A percentile compares a stretch with the other conserved stretches of the same genome.
These are phyloP conservation scores for Penicillium glabrum DNA, from an alignment of 2,329 filamentous ascomycete species.

Conservation along the genomic window DNA sequence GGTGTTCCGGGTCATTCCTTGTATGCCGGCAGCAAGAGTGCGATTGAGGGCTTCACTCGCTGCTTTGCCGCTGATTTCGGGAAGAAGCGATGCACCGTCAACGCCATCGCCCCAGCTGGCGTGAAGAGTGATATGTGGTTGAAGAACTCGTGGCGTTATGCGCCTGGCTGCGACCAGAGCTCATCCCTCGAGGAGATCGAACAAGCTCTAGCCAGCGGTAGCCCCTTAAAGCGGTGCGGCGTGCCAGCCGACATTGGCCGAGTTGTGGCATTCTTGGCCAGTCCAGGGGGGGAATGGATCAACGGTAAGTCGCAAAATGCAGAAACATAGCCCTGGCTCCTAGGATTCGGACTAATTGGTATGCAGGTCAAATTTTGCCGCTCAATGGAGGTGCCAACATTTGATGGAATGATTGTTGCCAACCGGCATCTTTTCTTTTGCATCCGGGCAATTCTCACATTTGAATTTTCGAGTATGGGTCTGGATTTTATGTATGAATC, in stretches of 20 bases:
- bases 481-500: not conserved
- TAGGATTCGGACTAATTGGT: not conserved
- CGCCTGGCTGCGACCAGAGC: conserved; percentile 48
- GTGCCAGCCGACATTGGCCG: conserved; percentile 60
- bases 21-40: conserved; percentile 74
- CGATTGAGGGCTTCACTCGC: conserved; percentile 74
- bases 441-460: not conserved
- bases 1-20: conserved; percentile 70
- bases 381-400: conserved; percentile 27
- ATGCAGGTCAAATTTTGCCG: conserved; percentile 23
- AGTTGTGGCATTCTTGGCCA: conserved; percentile 57
- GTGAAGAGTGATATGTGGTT: conserved; percentile 66
- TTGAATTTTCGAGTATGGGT: not conserved
- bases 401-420: conserved; percentile 1
- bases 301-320: conserved; percentile 52
- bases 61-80: conserved; percentile 71
- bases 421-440: not conserved
- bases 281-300: conserved; percentile 63
- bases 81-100: conserved; percentile 48
- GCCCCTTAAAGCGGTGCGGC: conserved; percentile 61
- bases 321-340: not conserved
- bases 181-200: conserved; percentile 55
- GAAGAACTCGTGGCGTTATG: conserved; percentile 67
- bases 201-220: conserved; percentile 55
- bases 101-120: conserved; percentile 27